Evolutionary conservation across 257 asterid species (phyloP).

Genomic region (Salvia miltiorrhiza): DNA sequence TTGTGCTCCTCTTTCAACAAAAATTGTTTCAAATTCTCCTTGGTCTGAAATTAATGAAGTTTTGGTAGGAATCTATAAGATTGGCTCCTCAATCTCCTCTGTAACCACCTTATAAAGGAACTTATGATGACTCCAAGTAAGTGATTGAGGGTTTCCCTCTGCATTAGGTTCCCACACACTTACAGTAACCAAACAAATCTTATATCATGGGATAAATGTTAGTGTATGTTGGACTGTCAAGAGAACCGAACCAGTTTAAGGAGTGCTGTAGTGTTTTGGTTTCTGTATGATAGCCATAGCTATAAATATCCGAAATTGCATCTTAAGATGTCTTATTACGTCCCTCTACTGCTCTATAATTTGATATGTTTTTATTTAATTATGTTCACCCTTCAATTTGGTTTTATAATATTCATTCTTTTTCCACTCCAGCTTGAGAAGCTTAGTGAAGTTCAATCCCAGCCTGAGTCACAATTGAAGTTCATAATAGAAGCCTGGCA

Average conservation of each 20-base stretch:
- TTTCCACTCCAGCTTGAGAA: conserved; percentile 68
- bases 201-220: background rate
- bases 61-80: background rate
- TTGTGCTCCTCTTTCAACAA: background rate
- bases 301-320: background rate
- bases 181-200: background rate
- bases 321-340: background rate
- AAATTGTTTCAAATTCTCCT: background rate
- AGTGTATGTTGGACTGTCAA: background rate
- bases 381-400: background rate
- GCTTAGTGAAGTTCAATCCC: conserved; percentile 80
- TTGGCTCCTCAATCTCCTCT: background rate
- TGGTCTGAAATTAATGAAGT: background rate
- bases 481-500: conserved; percentile 94
- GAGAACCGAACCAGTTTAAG: background rate
- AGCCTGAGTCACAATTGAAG: conserved; percentile 88
- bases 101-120: background rate
- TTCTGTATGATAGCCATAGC: background rate
- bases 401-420: conserved; percentile 4
- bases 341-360: background rate
- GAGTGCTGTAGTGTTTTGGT: background rate
- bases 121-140: background rate
- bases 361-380: background rate
- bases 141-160: background rate
- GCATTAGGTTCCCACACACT: background rate